Percentiles rank a stretch among this genome's conserved stretches.
phyloP scores from a whole-genome alignment of 306 rosid species.

The Dryas octopetala region DNA sequence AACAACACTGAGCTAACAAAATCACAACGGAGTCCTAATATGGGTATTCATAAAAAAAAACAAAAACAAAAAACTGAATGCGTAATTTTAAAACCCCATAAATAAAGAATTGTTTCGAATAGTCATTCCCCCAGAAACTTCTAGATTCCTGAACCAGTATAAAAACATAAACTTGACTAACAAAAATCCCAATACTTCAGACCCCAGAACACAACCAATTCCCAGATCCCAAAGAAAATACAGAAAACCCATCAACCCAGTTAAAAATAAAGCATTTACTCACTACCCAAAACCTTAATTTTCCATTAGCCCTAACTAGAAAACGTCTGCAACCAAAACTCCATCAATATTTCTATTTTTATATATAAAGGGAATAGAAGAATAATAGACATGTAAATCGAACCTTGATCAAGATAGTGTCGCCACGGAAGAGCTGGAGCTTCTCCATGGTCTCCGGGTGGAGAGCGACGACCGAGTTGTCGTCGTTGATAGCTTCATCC shows the following conservation, averaged over 20 bases:
- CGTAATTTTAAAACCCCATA: background rate
- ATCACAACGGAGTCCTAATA: background rate
- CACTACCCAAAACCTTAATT: conserved; percentile 18
- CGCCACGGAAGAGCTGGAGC: conserved; percentile 90
- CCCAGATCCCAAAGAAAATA: conserved; percentile 19
- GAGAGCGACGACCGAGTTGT: conserved; percentile 89
- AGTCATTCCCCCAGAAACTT: background rate
- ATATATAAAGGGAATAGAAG: background rate
- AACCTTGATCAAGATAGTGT: conserved; percentile 89
- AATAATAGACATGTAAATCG: background rate
- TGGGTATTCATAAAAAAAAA: too few relatives aligned
- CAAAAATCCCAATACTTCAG: background rate
- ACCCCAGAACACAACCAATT: conserved; percentile 11
- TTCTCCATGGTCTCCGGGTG: conserved; percentile 93
- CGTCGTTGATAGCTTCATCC: conserved; percentile 90
- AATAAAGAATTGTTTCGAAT: background rate
- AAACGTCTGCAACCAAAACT: conserved; percentile 1
- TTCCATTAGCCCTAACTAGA: conserved; percentile 4
- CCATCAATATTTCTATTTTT: too few relatives aligned
- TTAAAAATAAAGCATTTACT: background rate
- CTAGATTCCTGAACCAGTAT: background rate
- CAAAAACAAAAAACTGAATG: background rate
- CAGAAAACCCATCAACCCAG: conserved; percentile 12
- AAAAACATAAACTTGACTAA: background rate
- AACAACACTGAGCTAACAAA: background rate